A percentile compares a stretch with the other conserved stretches of the same genome.
Evolutionary conservation across 768 basidiomycete genomes (phyloP).

Genomic region (Pleurotus pulmonarius): DNA sequence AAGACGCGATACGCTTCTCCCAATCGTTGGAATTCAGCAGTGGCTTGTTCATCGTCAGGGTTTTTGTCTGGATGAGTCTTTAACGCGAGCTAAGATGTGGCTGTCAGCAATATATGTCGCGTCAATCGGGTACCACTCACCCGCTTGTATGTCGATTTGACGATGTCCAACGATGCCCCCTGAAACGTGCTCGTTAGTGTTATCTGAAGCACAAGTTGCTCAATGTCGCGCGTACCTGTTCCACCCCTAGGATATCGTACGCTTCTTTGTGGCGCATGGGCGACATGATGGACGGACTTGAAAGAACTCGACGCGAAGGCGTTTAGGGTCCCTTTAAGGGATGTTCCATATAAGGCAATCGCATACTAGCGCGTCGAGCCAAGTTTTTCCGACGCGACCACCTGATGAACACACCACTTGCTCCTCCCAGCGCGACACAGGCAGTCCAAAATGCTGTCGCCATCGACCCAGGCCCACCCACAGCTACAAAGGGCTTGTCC

Average conservation of each 20-base stretch:
- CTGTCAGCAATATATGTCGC: background rate
- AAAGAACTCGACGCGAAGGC: background rate
- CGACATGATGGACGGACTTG: background rate
- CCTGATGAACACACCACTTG: background rate
- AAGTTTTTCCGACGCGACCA: no score
- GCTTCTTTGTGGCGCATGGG: conserved; percentile 23
- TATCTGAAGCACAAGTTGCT: conserved; percentile 9
- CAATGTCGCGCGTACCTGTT: conserved; percentile 36
- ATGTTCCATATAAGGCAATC: background rate
- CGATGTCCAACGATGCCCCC: conserved; percentile 59
- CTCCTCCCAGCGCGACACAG: conserved; percentile 14
- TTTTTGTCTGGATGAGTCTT: conserved; percentile 79
- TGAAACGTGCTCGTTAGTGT: conserved; percentile 20
- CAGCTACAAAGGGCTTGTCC: background rate
- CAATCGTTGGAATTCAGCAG: conserved; percentile 64
- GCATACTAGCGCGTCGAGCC: no score
- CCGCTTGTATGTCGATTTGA: conserved; percentile 69
- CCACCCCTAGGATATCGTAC: conserved; percentile 45
- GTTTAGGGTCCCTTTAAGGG: background rate
- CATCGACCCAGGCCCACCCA: background rate
- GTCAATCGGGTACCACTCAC: conserved; percentile 25
- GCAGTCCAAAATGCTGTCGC: background rate
- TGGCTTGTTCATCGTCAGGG: conserved; percentile 58
- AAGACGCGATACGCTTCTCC: conserved; percentile 67
- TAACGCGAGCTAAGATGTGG: conserved; percentile 46